Percentiles rank a stretch among this genome's conserved stretches.
Conservation (phyloP, 192 early-diverging fungal species). For the Backusella parvicylindrica region DNA sequence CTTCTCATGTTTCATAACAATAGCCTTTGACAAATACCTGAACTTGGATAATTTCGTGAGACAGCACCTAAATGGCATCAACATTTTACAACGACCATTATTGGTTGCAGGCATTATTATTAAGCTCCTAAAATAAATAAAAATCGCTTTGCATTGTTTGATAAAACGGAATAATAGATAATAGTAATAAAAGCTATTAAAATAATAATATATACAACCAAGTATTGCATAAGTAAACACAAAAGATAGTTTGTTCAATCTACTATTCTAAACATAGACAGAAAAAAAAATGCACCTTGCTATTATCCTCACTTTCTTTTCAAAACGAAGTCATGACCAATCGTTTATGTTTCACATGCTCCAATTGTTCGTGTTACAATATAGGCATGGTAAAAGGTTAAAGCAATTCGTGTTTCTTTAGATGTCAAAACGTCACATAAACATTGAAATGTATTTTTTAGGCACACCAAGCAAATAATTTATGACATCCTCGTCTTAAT, state of each 20-base stretch:
- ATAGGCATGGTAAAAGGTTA: neutral
- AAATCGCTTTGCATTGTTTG: neutral
- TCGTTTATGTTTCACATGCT: neutral
- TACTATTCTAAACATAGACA: neutral
- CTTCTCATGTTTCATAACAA: neutral
- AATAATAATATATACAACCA: too few relatives aligned
- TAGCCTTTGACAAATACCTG: neutral
- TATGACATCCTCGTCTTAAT: neutral
- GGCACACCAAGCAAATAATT: neutral
- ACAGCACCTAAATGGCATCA: neutral
- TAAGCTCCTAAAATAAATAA: too few relatives aligned
- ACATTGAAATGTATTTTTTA: neutral
- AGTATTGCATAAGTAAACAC: neutral
- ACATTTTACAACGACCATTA: neutral
- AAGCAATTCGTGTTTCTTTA: neutral
- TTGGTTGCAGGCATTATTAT: neutral
- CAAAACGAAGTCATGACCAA: neutral
- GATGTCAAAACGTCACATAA: neutral
- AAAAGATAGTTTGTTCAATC: neutral
- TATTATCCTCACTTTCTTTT: neutral
- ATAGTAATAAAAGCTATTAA: too few relatives aligned
- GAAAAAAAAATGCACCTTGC: neutral
- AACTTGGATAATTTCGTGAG: neutral
- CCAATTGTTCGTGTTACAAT: neutral
- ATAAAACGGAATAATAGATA: neutral